Evolutionary conservation across 148 eudicot genomes (phyloP), one percentile per base, ranked within the genome.

Genomic region (Rhododendron vialii): DNA sequence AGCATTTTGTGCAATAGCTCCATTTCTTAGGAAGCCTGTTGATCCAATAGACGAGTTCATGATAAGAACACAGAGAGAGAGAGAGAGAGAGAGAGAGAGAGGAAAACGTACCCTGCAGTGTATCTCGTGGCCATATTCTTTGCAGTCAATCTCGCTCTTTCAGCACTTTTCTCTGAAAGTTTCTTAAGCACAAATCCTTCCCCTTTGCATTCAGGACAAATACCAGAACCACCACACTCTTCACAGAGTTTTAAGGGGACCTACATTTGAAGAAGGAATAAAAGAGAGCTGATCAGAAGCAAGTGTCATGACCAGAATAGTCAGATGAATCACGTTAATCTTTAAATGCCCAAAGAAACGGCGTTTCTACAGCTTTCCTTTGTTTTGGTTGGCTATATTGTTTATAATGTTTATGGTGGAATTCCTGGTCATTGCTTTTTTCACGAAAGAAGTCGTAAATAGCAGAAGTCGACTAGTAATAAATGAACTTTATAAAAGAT

Each of bases 11-110:
- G 86, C 99, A 97, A 86, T 97, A 97, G 89, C 98, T 93, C 99
- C 99, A 97, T 91, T 97, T 97, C 91, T 95, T 93, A 12, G 99
- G 99, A 85, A 97, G 99, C 91, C 99, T 97, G 92, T 90, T 36
- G 12, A 78, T 18, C 71, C 41, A 87, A 18, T 12, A 36, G 10
- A 61, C 24, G 22, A 80, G 28, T 24, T 33, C n/a, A 55, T 41
- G 1, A 50, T 30, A 28, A 51, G 59, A 75, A 85, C 22, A 53
- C 61, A 53, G 18, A 55, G 9, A 65, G 1, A 38, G 15, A 73
- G 9, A 47, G 48, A 57, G 33, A 73, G 17, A 71, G 76, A 80
- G 41, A 80, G 28, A 59, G 78, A 18, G 51, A 55, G 74, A 57
- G 41, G 8, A 43, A 83, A 43, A 84, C 20, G 53, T 90, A 97